Base-by-base conservation (phyloP, 2,329 filamentous ascomycete genomes). In the Dissoconium aciculare region DNA sequence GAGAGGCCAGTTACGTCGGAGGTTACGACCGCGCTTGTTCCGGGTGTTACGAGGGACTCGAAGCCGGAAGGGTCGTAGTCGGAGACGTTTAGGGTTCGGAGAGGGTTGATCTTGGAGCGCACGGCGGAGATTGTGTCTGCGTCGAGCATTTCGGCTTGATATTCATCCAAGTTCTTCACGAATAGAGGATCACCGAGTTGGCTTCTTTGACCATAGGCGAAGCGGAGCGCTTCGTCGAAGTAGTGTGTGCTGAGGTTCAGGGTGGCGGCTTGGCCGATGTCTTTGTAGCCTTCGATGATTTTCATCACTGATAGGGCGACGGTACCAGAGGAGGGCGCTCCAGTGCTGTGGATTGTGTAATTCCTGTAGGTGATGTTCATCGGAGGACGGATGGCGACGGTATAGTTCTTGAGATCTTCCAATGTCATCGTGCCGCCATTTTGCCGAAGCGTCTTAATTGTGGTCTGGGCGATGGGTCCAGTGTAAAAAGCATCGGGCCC, bases 191-290 rank as follows among this genome's bases (percentile, higher is more conserved):
- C 89, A 4, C 84, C 87, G 0, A 95, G 67, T 15, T 75, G 66
- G n/a, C 73, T 66, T 34, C 84, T 74, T 44, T 57, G 45, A 21
- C 77, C 84, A 51, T 94, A 95, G 3, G 72, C 84, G 52, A 92
- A 95, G 13, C 83, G 71, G 60, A 93, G 82, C 9, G 84, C 78
- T 62, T 95, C 89, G 47, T 83, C 73, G 41, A 93, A 67, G 10
- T 80, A 71, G 55, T 95, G 89, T 1, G 76, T 77, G 21, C 75
- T 82, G 0, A 91, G 58, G 43, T 82, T 75, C 12, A 68, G 41
- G 11, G 55, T 58, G 26, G 69, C 58, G 1, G 59, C 55, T 2
- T 71, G 57, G 11, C 71, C 74, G 28, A 87, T 73, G 21, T 59
- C 54, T 0, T 68, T 57, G 46, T 83, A 91, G 11, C 80, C 78